Evolutionary conservation across 1,284 basidiomycete genomes (phyloP), one percentile per base, ranked within the genome.

Genomic region (Bondarzewia mesenterica): DNA sequence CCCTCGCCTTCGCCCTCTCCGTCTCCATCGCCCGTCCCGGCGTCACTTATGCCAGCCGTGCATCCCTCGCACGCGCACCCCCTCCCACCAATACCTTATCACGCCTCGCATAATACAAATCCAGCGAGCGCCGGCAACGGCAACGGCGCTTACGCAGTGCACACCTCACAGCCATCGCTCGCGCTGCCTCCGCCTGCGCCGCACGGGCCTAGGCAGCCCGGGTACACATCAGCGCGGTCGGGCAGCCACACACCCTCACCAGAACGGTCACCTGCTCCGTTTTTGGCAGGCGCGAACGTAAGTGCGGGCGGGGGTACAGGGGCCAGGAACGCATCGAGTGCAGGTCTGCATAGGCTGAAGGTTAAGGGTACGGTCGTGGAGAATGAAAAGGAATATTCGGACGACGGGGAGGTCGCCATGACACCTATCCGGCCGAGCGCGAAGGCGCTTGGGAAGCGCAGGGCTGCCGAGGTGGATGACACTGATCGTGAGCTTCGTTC

Each of bases 401-500:
- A 54, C 3, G 57, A 54, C 4, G 55, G 51, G 26, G 60, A 59
- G 45, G 44, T 49, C 26, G 49, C 48, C 44, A 53, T 56, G 32
- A 63, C 69, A 27, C 72, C 68, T 8, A 58, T 69, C 7, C 67
- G 71, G 50, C 84, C 82, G 3, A 89, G 85, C 58, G 84, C 73
- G 39, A 90, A 90, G 61, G 85, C 88, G 2, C 72, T 88, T 5
- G 88, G 87, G n/a, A 90, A 90, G 66, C 72, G 83, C 55, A 76
- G 68, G 55, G 72, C 80, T 14, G 61, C 77, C n/a, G 76, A 80
- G 26, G 54, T 54, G 7, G 58, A 62, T 29, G 67, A 69, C 5
- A 50, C 63, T 35, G 77, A 77, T 43, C 65, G 78, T 80, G 53
- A 52, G 73, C 50, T 25, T 18, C 45, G 42, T 27, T 38, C 21